These are phyloP conservation scores for Eugenia klotzschiana DNA, from an alignment of 441 rosid species.

Conservation along the genomic window DNA sequence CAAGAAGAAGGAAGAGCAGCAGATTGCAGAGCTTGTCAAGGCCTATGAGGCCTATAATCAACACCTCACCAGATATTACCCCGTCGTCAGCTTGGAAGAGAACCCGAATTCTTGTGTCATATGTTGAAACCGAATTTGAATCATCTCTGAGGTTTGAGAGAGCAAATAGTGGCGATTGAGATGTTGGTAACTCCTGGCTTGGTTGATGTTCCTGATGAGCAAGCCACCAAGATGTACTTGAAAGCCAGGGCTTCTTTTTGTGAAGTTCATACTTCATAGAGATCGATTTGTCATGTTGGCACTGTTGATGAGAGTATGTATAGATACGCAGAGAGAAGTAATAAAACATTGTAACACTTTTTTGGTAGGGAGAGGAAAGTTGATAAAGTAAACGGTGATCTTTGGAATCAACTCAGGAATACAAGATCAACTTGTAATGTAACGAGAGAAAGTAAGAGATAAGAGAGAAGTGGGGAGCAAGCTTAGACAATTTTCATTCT, in stretches of 20 bases:
- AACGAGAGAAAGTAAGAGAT: too few relatives aligned
- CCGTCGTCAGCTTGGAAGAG: constrained; percentile 22
- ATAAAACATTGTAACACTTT: not conserved
- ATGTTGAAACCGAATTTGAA: constrained; percentile 1
- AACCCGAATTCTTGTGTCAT: constrained; percentile 41
- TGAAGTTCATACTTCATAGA: not conserved
- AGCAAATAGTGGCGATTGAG: not conserved
- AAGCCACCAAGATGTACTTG: not conserved
- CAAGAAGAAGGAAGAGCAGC: constrained; percentile 13
- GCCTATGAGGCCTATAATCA: constrained; percentile 16
- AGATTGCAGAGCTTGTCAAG: constrained; percentile 14
- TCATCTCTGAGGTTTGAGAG: not conserved
- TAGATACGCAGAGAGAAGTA: not conserved
- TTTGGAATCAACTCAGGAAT: too few relatives aligned
- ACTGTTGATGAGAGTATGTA: not conserved
- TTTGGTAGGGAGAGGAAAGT: not conserved
- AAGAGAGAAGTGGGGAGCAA: too few relatives aligned
- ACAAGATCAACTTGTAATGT: too few relatives aligned
- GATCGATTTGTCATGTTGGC: not conserved
- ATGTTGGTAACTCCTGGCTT: not conserved
- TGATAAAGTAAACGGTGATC: too few relatives aligned
- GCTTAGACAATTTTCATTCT: too few relatives aligned
- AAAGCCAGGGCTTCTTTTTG: not conserved
- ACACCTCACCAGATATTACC: constrained; percentile 10
- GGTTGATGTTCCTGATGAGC: not conserved